Evolutionary conservation across 106 monocot species (phyloP).

Genomic region (Allium fistulosum): DNA sequence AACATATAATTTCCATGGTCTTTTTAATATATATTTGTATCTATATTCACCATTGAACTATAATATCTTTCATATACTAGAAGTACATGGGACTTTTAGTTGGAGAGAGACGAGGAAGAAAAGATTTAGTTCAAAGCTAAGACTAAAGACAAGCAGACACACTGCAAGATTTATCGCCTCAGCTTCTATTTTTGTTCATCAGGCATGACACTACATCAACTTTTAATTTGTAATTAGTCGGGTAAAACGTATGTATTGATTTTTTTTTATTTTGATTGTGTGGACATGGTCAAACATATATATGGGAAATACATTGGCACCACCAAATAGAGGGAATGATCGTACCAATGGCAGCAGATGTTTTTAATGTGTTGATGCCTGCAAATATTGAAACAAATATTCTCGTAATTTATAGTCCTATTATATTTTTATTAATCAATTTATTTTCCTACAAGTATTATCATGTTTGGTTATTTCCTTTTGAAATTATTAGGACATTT

Average conservation of each 20-base stretch:
- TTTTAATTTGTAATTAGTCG: no score
- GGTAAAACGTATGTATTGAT: not conserved
- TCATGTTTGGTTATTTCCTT: no score
- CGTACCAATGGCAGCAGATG: slow-evolving; percentile 72
- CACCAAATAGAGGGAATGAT: slow-evolving; percentile 85
- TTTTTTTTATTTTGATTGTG: not conserved
- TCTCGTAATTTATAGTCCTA: slow-evolving; percentile 6
- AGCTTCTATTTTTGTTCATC: slow-evolving; percentile 90
- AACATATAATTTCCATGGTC: no score
- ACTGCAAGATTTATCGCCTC: slow-evolving; percentile 84
- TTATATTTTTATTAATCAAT: no score
- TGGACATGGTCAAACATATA: slow-evolving; percentile 74
- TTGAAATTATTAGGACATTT: no score
- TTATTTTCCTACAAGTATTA: no score
- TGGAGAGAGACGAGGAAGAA: slow-evolving; percentile 84
- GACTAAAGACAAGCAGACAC: slow-evolving; percentile 77
- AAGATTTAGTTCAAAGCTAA: slow-evolving; percentile 83
- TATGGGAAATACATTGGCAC: slow-evolving; percentile 95
- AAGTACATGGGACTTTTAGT: slow-evolving; percentile 90
- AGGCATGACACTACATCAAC: slow-evolving; percentile 28
- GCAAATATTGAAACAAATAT: slow-evolving; percentile 63
- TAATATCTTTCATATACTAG: not conserved
- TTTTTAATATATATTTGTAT: not conserved
- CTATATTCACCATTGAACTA: not conserved
- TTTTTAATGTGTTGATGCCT: slow-evolving; percentile 84